These are phyloP conservation scores for Fraxinus floribunda DNA, from an alignment of 305 asterid species.

Conservation along the genomic window DNA sequence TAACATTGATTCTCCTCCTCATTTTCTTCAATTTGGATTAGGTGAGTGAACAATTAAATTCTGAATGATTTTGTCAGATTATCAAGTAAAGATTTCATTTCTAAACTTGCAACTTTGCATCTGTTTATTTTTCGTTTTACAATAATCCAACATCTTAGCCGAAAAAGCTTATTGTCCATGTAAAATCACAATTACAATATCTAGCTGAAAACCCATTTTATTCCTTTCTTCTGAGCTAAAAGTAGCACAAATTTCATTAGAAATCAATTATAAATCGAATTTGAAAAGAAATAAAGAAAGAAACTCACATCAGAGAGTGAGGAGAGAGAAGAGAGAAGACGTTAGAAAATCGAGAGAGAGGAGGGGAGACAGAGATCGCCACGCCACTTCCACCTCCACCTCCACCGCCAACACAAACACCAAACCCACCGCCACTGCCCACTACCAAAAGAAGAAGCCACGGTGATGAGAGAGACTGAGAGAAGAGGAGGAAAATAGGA, in stretches of 20 bases:
- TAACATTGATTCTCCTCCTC: not conserved
- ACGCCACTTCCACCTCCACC: no score
- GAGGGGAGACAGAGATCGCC: no score
- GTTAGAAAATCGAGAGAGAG: no score
- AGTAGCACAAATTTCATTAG: not conserved
- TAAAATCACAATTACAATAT: not conserved
- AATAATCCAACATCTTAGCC: not conserved
- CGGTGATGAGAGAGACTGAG: no score
- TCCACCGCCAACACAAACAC: no score
- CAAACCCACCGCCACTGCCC: no score
- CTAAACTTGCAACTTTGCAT: not conserved
- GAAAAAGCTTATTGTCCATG: not conserved
- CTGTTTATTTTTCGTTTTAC: not conserved
- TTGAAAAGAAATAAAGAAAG: not conserved
- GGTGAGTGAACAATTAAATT: not conserved
- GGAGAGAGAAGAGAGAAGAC: no score
- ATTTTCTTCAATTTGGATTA: not conserved
- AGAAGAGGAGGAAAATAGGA: no score
- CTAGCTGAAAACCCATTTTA: not conserved
- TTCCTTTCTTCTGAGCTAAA: constrained; percentile 3
- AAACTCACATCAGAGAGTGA: constrained; percentile 25
- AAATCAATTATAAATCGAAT: not conserved
- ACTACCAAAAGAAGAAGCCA: no score
- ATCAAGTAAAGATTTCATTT: not conserved
- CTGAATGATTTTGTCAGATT: not conserved